Evolutionary conservation across 2,329 filamentous ascomycete species (phyloP).

Genomic region (Epichloe typhina): DNA sequence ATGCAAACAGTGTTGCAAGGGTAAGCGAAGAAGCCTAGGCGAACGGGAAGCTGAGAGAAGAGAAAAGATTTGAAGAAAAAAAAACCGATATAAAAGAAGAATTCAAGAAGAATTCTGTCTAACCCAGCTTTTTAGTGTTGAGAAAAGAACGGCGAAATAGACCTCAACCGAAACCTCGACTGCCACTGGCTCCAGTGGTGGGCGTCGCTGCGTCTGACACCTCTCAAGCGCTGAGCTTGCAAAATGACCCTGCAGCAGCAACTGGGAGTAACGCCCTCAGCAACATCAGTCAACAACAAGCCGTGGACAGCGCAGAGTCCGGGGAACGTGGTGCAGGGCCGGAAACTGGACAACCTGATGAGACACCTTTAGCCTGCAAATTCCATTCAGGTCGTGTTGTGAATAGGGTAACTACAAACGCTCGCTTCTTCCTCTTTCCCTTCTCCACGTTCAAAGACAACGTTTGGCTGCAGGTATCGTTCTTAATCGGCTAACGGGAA

Average conservation of each 20-base stretch:
- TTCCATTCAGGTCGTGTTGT: conserved; percentile 17
- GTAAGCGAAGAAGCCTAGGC: conserved; percentile 7
- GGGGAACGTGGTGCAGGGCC: not conserved
- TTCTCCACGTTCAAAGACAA: too few species aligned
- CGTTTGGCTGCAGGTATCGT: too few species aligned
- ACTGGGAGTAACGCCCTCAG: not conserved
- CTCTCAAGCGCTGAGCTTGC: not conserved
- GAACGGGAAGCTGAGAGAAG: not conserved
- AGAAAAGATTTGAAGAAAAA: not conserved
- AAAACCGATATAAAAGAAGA: not conserved
- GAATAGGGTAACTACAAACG: conserved; percentile 11
- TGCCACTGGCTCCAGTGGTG: not conserved
- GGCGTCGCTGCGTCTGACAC: not conserved
- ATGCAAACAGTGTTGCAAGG: conserved; percentile 15
- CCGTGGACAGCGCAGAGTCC: not conserved
- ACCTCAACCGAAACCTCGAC: not conserved
- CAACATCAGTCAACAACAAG: not conserved
- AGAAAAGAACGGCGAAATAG: conserved; percentile 1
- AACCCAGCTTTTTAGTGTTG: not conserved
- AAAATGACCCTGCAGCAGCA: not conserved
- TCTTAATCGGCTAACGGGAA: not conserved
- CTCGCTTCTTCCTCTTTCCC: not conserved
- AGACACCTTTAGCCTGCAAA: conserved; percentile 10
- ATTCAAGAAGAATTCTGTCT: not conserved
- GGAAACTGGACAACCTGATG: not conserved